Evolutionary conservation across 371 early-diverging fungal species (phyloP).

Genomic region (Zychaea mexicana): DNA sequence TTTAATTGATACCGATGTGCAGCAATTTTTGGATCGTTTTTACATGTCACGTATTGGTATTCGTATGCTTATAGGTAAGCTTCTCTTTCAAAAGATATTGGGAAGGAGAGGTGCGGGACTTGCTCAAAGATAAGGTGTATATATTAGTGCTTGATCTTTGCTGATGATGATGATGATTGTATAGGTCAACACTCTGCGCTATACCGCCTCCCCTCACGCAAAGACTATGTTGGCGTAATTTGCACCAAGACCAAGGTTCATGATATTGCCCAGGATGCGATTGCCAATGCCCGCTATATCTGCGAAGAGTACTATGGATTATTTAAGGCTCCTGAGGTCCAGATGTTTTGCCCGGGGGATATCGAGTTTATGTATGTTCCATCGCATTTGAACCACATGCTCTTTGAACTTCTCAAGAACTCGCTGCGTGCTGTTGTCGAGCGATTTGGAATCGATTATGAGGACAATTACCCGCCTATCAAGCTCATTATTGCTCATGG

Average conservation of each 20-base stretch:
- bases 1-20: constrained; percentile 80
- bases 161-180: no score
- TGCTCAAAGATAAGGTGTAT: no score
- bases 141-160: no score
- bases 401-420: constrained; percentile 98
- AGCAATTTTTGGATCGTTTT: constrained; percentile 94
- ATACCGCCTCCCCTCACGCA: constrained; percentile 61
- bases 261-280: constrained; percentile 86
- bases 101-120: no score
- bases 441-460: constrained; percentile 81
- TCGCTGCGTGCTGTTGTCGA: constrained; percentile 96
- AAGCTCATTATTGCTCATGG: constrained; percentile 94
- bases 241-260: constrained; percentile 88
- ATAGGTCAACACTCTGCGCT: constrained; percentile 80
- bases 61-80: constrained; percentile 75
- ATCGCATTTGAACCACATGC: constrained; percentile 95
- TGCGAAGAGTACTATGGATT: constrained; percentile 94
- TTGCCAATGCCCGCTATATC: constrained; percentile 92
- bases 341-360: constrained; percentile 79
- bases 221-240: constrained; percentile 94
- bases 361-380: constrained; percentile 98
- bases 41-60: constrained; percentile 98
- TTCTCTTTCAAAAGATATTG: background rate
- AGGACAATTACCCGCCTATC: constrained; percentile 90
- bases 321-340: constrained; percentile 82